Evolutionary conservation across 305 asterid species (phyloP).

Genomic region (Plantago coronopus): DNA sequence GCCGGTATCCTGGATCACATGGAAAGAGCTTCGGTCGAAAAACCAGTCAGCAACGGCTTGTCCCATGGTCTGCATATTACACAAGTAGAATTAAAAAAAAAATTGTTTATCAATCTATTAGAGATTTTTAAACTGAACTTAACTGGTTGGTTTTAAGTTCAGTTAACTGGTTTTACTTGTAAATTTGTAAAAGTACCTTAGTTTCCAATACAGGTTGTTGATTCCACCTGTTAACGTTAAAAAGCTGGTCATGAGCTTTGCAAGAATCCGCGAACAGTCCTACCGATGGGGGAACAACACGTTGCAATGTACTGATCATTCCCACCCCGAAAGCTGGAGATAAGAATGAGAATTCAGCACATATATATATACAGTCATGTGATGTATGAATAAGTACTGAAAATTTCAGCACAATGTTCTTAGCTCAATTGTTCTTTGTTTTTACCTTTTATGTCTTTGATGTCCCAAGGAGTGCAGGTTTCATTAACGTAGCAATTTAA

Average conservation of each 20-base stretch:
- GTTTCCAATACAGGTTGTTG: not conserved
- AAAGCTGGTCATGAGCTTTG: not conserved
- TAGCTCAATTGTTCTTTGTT: too few species aligned
- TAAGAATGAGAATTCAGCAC: not conserved
- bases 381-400: too few species aligned
- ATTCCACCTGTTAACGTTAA: not conserved
- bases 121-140: too few species aligned
- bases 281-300: not conserved
- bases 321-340: not conserved
- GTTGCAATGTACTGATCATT: not conserved
- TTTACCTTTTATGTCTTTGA: constrained; percentile 1
- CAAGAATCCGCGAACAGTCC: constrained; percentile 7
- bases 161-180: too few species aligned
- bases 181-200: not conserved
- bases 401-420: too few species aligned
- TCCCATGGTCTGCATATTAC: constrained; percentile 17
- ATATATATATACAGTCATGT: too few species aligned
- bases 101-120: too few species aligned
- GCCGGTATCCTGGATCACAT: not conserved
- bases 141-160: too few species aligned
- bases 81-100: not conserved
- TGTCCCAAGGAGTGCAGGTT: not conserved
- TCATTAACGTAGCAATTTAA: too few species aligned
- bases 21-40: constrained; percentile 4
- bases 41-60: constrained; percentile 21